Base-by-base conservation (phyloP, 768 basidiomycete species). In the Galerina sulciceps region DNA sequence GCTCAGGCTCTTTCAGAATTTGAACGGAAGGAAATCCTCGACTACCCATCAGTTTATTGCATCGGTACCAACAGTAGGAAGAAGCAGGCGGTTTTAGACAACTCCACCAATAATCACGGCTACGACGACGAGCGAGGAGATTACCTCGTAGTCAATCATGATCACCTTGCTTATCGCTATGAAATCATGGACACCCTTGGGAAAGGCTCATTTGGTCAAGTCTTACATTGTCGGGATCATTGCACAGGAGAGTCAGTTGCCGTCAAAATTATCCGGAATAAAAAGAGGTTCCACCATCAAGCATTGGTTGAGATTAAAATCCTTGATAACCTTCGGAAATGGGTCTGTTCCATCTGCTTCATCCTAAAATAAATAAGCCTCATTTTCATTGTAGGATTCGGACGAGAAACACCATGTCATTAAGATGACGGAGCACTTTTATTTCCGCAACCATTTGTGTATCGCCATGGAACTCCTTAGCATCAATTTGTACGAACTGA, bases 221-320 rank as follows among this genome's bases (percentile, higher is more conserved):
- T 99, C 13, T 74, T 98, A 17, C 90, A 93, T 69, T 98, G 96
- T 73, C 88, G 96, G 41, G 97, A 99, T 75, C 93, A 99, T 70
- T 88, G 86, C 68, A 94, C 95, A 11, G 97, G 97, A 10, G 85
- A 92, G 67, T 95, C 94, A n/a, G 93, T 99, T 10, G 97, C 97
- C 15, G 88, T 99, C 78, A 99, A 99, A 82, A 99, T 99, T 61
- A 99, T 99, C 66, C 88, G 97, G 40, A 99, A 99, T 80, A 99
- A 98, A 82, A 98, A 99, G 75, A 84, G 97, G 47, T 99, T 99
- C 79, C 96, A 99, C 72, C 93, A 96, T 67, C 97, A 99, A 73
- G 97, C 96, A 0, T 73, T 99, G 43, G 96, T 99, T n/a, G 97
- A 99, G 77, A 96, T 99, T 76, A 98, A 98, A 76, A 98, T 99